These are phyloP conservation scores for Fraxinus albicans DNA, from an alignment of 305 asterid genomes.

Conservation along the genomic window DNA sequence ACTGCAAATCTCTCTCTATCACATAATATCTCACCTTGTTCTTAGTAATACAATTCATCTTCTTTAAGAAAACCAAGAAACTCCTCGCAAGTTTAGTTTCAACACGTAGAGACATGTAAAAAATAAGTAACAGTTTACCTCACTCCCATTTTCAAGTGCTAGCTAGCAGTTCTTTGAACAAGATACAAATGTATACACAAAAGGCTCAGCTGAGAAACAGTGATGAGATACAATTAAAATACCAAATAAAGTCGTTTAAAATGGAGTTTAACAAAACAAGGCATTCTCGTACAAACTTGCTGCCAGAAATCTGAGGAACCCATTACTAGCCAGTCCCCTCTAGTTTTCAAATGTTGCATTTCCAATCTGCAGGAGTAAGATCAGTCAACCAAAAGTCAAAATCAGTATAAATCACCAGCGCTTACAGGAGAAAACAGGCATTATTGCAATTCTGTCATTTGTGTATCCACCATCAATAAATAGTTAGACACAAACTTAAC, in stretches of 20 bases:
- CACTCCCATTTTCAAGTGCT: constrained; percentile 20
- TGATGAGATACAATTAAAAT: constrained; percentile 6
- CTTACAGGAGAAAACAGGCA: not conserved
- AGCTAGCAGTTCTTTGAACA: constrained; percentile 22
- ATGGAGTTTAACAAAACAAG: constrained; percentile 1
- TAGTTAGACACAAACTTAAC: not conserved
- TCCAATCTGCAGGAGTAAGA: constrained; percentile 28
- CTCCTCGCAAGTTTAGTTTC: not conserved
- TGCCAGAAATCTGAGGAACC: constrained; percentile 1
- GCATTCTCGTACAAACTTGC: constrained; percentile 8
- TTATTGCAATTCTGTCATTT: not conserved
- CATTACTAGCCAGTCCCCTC: constrained; percentile 20
- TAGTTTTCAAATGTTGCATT: not conserved
- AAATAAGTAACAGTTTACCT: constrained; percentile 18
- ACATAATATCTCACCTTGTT: not conserved
- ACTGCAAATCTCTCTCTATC: not conserved
- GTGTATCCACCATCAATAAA: not conserved
- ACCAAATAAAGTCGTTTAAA: constrained; percentile 14
- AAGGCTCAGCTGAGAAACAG: constrained; percentile 6
- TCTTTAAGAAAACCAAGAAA: not conserved
- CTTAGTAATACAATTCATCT: not conserved
- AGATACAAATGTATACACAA: constrained; percentile 15
- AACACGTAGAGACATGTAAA: constrained; percentile 5
- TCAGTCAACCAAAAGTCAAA: constrained; percentile 1
- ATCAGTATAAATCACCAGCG: not conserved